Evolutionary conservation across 163 green algal species (phyloP), one percentile per base, ranked within the genome.

Genomic region (Trebouxia gelatinosa): DNA sequence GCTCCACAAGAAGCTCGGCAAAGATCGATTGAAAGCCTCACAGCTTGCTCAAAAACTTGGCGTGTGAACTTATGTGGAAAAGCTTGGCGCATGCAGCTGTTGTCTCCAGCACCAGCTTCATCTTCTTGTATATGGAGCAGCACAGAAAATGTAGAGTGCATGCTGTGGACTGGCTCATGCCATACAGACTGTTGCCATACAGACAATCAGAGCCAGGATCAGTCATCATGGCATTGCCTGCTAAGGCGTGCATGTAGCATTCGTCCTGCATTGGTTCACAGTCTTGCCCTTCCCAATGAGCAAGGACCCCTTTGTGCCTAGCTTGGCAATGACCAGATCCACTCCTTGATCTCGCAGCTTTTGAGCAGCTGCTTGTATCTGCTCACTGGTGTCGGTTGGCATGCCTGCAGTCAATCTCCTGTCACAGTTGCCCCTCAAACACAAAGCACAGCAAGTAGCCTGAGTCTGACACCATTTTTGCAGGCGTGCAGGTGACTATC

Each of bases 311-410:
- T 91, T 84, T 11, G 85, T 70, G 5, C 94, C 94, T 26, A 95
- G 89, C 88, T 98, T 98, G 13, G 97, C 88, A 37, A 98, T 87
- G 71, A 98, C 92, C 17, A 80, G 72, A 35, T 83, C 57, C 6
- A 87, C 83, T 6, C 89, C 89, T n/a, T 84, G 75, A 19, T 54
- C 58, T 39, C 90, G 86, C 54, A 98, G 85, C 39, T 75, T 50
- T n/a, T 82, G 74, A 4, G 89, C 91, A 1, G 93, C 93, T n/a
- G 65, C 85, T 6, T 82, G 74, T 21, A 89, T 82, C 57, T 91
- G 61, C 31, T 87, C 85, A 17, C 87, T 37, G 1, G 62, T 89
- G n/a, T 81, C 78, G 13, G 86, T 91, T 5, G 83, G 81, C 88
- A 92, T 82, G 40, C 82, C 85, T 89, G 78, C 54, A 72, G 13